Evolutionary conservation across 2,329 filamentous ascomycete species (phyloP), one percentile per base, ranked within the genome.

Genomic region (Aspergillus neotritici): DNA sequence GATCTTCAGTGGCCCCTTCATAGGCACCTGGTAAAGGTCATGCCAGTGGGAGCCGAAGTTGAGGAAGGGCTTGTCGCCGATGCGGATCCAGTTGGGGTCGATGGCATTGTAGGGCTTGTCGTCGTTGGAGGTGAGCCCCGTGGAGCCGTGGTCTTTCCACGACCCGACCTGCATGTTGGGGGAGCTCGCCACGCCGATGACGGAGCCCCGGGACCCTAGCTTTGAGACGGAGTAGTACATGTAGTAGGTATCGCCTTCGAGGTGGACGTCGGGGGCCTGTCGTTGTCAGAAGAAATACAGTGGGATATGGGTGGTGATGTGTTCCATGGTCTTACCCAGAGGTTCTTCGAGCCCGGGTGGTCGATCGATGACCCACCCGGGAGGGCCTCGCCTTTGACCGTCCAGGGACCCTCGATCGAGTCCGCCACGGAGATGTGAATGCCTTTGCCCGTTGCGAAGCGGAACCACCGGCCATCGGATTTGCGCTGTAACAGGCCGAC

Each of bases 41-140:
- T 68, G 62, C 82, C 82, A 87, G 73, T 84, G 87, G n/a, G 78
- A 83, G 37, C 83, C 84, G 47, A 84, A 87, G 48, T 72, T 78
- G 51, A 82, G 64, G 45, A 73, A 71, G 51, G 73, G 72, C 8
- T 51, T 57, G 32, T 50, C 56, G 41, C 62, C 65, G 9, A 66
- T 68, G 21, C 63, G 55, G 48, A 80, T 62, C 31, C 81, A 65
- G 52, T 77, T 78, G 8, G 72, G 65, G 55, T 82, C 84, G 54
- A 87, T 82, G 40, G 76, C 74, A 53, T 82, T 82, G 65, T 78
- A 82, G 8, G 61, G 44, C 40, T 67, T 70, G 37, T 59, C 38
- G 55, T 4, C 57, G 40, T 21, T 62, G 51, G 36, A 74, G 71
- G 32, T 64, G 35, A 68, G 45, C 4, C 63, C 63, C 15, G 63